A percentile compares a stretch with the other conserved stretches of the same genome.
Conservation (phyloP, 768 basidiomycete genomes). For the Flagelloscypha sp. region DNA sequence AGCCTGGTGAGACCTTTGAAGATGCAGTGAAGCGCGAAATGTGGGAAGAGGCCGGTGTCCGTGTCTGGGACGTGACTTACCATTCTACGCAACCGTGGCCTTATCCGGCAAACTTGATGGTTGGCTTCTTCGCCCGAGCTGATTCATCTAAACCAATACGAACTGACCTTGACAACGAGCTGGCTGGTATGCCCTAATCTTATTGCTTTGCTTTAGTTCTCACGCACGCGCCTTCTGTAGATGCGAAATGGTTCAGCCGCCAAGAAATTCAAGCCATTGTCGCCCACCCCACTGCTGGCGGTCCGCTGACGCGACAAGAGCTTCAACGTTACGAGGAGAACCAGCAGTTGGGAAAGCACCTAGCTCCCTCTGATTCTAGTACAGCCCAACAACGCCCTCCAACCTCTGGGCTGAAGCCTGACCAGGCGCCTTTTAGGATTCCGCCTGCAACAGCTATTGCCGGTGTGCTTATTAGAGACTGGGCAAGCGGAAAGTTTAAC, state of each 20-base stretch:
- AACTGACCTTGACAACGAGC: slow-evolving; percentile 87
- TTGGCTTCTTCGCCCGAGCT: slow-evolving; percentile 79
- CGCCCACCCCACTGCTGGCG: slow-evolving; percentile 43
- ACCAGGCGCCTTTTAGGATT: slow-evolving; percentile 56
- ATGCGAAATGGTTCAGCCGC: slow-evolving; percentile 84
- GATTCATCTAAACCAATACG: slow-evolving; percentile 70
- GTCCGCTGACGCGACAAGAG: too few species aligned
- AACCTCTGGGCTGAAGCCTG: too few species aligned
- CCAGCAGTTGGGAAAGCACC: too few species aligned
- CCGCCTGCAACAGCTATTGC: slow-evolving; percentile 74
- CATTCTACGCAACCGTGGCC: slow-evolving; percentile 90
- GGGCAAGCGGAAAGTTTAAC: slow-evolving; percentile 55
- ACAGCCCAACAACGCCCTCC: too few species aligned
- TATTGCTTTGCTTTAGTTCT: neutral
- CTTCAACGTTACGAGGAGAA: slow-evolving; percentile 34
- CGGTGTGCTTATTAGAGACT: slow-evolving; percentile 77
- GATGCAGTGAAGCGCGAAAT: slow-evolving; percentile 89
- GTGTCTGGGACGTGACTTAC: slow-evolving; percentile 74
- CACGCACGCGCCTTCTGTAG: slow-evolving; percentile 29
- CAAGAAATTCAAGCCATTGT: slow-evolving; percentile 62
- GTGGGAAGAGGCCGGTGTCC: slow-evolving; percentile 94
- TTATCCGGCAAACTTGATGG: slow-evolving; percentile 85
- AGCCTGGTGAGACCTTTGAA: slow-evolving; percentile 91
- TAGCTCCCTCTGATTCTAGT: too few species aligned
- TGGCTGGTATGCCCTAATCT: slow-evolving; percentile 54